Base-by-base conservation (phyloP, 2,329 filamentous ascomycete genomes). In the Ophiostoma quercus region DNA sequence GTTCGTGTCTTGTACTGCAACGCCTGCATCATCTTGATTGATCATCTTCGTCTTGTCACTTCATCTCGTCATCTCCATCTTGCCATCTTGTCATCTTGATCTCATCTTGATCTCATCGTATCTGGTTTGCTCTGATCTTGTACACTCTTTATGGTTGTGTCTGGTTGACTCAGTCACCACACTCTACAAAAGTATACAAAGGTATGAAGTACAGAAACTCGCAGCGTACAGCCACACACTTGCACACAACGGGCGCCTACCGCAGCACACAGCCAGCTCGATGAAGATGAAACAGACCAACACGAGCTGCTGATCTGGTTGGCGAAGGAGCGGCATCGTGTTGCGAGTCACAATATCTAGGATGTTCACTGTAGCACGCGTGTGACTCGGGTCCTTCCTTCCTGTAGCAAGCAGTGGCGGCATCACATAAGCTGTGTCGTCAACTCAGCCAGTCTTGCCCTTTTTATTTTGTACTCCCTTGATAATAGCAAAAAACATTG, bases 51-150 rank as follows among this genome's bases (percentile, higher is more conserved):
- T 57, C 22, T 54, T 25, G 51, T 54, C 51, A 54, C 22, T 12
- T 57, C 16, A 16, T 57, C n/a, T 54, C 16, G n/a, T 25, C 51
- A 54, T 25, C n/a, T 57, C 16, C 51, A 57, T 57, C 16, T 57
- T 7, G n/a, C 16, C 51, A 57, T 25, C n/a, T 54, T 11, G 47
- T 8, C 25, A 54, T 54, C 1, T 60, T 29, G 54, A 60, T 60
- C 22, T 14, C 22, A 60, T 60, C 25, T 62, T 60, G 54, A 60
- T 60, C 47, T 22, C 47, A 32, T 29, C 57, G 11, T 16, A 62
- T 62, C 57, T 29, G 57, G 14, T 32, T 29, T 57, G 51, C 51
- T 62, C 57, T 32, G 57, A 62, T 62, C 57, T 57, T 57, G 51
- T 57, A 14, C n/a, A 51, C 16, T 57, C 9, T 4, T 57, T 25